Percentiles rank a stretch among this genome's conserved stretches.
Evolutionary conservation across 1,284 basidiomycete genomes (phyloP).

Genomic region (Puccinia brachypodii): DNA sequence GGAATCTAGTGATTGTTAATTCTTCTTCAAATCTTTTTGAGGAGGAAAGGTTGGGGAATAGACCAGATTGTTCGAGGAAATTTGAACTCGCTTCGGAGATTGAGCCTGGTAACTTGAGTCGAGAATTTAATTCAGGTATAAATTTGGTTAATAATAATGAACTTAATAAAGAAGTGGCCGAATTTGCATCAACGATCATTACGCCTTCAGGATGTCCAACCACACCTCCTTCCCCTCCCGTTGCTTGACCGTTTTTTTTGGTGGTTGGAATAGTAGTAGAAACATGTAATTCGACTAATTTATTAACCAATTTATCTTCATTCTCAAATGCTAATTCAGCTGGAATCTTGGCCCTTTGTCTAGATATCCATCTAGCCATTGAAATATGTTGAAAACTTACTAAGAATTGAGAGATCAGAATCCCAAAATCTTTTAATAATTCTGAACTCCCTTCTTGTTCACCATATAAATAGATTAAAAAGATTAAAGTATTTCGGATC

Average conservation of each 20-base stretch:
- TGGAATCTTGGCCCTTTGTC: slow-evolving; percentile 51
- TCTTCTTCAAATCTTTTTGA: neutral
- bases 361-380: slow-evolving; percentile 56
- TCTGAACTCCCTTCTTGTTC: slow-evolving; percentile 11
- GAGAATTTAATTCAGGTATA: slow-evolving; percentile 9
- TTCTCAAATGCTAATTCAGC: slow-evolving; percentile 32
- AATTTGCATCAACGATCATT: slow-evolving; percentile 22
- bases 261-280: neutral
- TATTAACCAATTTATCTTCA: slow-evolving; percentile 43
- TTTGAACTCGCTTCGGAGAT: neutral
- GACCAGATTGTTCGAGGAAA: slow-evolving; percentile 32
- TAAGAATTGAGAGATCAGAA: slow-evolving; percentile 50
- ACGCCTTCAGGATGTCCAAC: slow-evolving; percentile 15
- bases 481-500: slow-evolving; percentile 56
- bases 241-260: neutral
- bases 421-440: slow-evolving; percentile 5
- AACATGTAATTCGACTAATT: slow-evolving; percentile 31
- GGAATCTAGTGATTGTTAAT: neutral
- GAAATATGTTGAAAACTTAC: slow-evolving; percentile 56
- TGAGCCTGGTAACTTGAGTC: neutral
- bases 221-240: neutral
- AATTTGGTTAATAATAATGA: slow-evolving; percentile 38
- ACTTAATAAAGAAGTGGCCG: slow-evolving; percentile 14
- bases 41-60: neutral
- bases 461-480: slow-evolving; percentile 56